Evolutionary conservation across 805 yeast genomes (phyloP).

Genomic region (Candida boidinii): DNA sequence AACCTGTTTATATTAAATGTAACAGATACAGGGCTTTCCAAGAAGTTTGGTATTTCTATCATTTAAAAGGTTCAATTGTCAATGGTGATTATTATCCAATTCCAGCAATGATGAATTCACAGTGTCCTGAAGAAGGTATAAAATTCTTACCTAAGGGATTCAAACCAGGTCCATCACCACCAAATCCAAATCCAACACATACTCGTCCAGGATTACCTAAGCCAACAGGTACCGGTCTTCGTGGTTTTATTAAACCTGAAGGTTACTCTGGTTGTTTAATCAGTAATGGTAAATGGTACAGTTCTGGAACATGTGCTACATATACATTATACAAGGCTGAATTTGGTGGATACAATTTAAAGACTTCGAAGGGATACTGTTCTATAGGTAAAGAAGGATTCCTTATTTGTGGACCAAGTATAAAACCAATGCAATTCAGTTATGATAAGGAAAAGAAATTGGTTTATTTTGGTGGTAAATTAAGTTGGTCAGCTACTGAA

Average conservation of each 20-base stretch:
- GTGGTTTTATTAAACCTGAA: conserved; percentile 42
- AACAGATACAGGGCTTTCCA: conserved; percentile 42
- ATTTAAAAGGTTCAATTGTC: conserved; percentile 63
- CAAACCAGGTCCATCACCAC: too few species aligned
- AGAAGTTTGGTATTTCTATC: conserved; percentile 77
- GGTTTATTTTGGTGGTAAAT: conserved; percentile 54
- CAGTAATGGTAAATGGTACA: conserved; percentile 79
- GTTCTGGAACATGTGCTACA: conserved; percentile 79
- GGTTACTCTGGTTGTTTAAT: conserved; percentile 69
- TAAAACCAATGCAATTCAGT: conserved; percentile 48
- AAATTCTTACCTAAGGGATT: conserved; percentile 58
- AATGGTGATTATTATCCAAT: conserved; percentile 58
- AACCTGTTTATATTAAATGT: conserved; percentile 54
- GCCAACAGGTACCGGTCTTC: conserved; percentile 24
- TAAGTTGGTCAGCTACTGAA: conserved; percentile 47
- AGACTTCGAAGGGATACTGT: conserved; percentile 70
- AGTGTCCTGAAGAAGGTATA: conserved; percentile 67
- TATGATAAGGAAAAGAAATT: conserved; percentile 34
- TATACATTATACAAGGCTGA: conserved; percentile 48
- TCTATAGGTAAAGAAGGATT: conserved; percentile 29
- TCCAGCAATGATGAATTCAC: conserved; percentile 44
- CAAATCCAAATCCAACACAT: conserved; percentile 20
- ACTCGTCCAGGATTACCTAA: conserved; percentile 16
- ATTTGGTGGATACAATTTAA: conserved; percentile 66
- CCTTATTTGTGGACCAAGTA: conserved; percentile 21